Conservation (phyloP, 805 yeast species). For the Kodamaea lidongshanica region DNA sequence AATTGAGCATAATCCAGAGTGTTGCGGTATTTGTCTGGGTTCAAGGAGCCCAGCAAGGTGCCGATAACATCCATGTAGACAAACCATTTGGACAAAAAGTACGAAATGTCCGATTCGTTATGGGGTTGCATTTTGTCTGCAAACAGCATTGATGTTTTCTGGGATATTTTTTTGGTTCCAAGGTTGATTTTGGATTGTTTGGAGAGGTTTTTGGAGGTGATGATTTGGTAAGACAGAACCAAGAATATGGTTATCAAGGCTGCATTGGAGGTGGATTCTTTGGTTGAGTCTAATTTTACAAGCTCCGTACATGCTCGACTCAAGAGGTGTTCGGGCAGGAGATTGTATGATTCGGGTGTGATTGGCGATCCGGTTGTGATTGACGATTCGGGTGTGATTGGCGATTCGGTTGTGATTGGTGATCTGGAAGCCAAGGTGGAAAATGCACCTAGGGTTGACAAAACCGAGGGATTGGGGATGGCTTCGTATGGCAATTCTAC, state of each 20-base stretch:
- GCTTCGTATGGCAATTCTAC: constrained; percentile 65
- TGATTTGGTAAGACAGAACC: constrained; percentile 50
- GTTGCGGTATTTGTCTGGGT: constrained; percentile 27
- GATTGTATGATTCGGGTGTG: no score
- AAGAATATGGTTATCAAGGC: constrained; percentile 59
- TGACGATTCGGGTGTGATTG: constrained; percentile 24
- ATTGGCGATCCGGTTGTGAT: no score
- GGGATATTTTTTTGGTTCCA: no score
- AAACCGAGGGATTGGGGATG: constrained; percentile 47
- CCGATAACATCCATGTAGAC: constrained; percentile 63
- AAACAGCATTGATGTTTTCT: no score
- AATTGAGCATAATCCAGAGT: constrained; percentile 12
- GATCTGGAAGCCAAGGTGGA: constrained; percentile 33
- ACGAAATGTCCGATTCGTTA: constrained; percentile 37
- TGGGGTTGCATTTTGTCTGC: constrained; percentile 7
- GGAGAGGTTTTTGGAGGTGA: constrained; percentile 38
- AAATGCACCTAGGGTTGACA: constrained; percentile 49
- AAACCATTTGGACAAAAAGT: constrained; percentile 62
- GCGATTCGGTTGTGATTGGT: constrained; percentile 20
- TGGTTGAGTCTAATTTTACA: constrained; percentile 43
- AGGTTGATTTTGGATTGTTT: no score
- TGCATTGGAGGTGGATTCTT: constrained; percentile 56
- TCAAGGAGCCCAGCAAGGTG: constrained; percentile 48
- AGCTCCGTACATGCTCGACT: constrained; percentile 55
- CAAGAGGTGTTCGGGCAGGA: constrained; percentile 46